These are phyloP conservation scores for Mucor indicus DNA, from an alignment of 371 early-diverging fungal species.

Conservation along the genomic window DNA sequence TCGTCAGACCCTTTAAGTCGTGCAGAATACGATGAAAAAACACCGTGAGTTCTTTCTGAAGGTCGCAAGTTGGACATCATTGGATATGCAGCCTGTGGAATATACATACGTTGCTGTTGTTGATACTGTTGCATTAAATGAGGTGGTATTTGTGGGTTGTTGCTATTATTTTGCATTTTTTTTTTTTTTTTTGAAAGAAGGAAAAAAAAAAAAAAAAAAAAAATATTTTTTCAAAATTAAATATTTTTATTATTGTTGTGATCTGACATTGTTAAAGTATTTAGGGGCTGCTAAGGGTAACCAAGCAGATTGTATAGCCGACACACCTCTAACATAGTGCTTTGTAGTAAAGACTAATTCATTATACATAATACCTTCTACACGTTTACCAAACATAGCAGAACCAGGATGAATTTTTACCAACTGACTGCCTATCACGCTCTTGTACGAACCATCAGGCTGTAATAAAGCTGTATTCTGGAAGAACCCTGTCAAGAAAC, in stretches of 20 bases:
- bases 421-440: constrained; percentile 66
- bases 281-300: constrained; percentile 79
- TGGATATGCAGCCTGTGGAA: constrained; percentile 20
- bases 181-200: background rate
- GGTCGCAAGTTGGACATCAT: constrained; percentile 16
- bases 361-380: constrained; percentile 86
- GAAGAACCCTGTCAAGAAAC: constrained; percentile 89
- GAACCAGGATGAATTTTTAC: constrained; percentile 90
- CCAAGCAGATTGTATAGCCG: constrained; percentile 83
- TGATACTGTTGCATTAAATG: background rate
- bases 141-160: constrained; percentile 3
- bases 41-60: constrained; percentile 29
- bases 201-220: background rate
- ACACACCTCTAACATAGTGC: constrained; percentile 84
- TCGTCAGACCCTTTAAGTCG: constrained; percentile 43
- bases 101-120: constrained; percentile 10
- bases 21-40: constrained; percentile 44
- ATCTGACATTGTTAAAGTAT: constrained; percentile 52
- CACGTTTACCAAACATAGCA: constrained; percentile 75
- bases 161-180: constrained; percentile 7
- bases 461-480: constrained; percentile 86
- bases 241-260: constrained; percentile 1
- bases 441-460: constrained; percentile 85
- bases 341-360: constrained; percentile 91
- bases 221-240: background rate